Evolutionary conservation across 768 basidiomycete species (phyloP), one percentile per base, ranked within the genome.

Genomic region (Candolleomyces efflorescens): DNA sequence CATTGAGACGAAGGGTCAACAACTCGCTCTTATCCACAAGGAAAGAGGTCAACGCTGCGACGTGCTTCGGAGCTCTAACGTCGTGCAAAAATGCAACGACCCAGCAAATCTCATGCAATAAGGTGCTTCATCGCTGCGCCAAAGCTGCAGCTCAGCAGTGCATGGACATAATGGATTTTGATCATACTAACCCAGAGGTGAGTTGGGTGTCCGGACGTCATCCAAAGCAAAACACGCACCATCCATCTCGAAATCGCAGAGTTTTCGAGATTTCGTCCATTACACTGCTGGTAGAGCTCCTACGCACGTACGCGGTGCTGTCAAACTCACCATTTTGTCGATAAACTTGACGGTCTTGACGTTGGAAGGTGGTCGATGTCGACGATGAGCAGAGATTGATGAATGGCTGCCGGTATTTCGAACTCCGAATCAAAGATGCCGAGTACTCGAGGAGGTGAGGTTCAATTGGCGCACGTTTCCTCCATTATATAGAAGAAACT

Each of bases 1-100:
- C 90, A 92, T 92, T 82, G 90, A 92, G 90, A 86, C 88, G 87
- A 86, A 70, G 32, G 32, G 72, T 79, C 69, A 81, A 75, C 78
- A 74, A 68, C 53, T 56, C 65, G 67, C 64, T 61, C 60, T 58
- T 54, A 11, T 5, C 32, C 32, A 32, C 6, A 5, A 32, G 11
- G 27, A 56, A 61, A 62, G 67, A 64, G 64, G 64, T 61, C 61
- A 51, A 65, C 70, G 70, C 67, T 72, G 72, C 71, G 73, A 32
- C 32, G 32, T 32, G 32, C 75, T 72, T 78, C 79, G 80, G 82
- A 82, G 82, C 81, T 80, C 78, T 79, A 81, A 72, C 70, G 78
- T 73, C 72, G 65, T 72, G 69, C 71, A 64, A 54, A 49, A 54
- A 63, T 36, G 54, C 67, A 68, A 69, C 65, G 65, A 69, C 74